A percentile compares a stretch with the other conserved stretches of the same genome.
Conservation (phyloP, 768 basidiomycete genomes). For the Infundibulicybe gibba region DNA sequence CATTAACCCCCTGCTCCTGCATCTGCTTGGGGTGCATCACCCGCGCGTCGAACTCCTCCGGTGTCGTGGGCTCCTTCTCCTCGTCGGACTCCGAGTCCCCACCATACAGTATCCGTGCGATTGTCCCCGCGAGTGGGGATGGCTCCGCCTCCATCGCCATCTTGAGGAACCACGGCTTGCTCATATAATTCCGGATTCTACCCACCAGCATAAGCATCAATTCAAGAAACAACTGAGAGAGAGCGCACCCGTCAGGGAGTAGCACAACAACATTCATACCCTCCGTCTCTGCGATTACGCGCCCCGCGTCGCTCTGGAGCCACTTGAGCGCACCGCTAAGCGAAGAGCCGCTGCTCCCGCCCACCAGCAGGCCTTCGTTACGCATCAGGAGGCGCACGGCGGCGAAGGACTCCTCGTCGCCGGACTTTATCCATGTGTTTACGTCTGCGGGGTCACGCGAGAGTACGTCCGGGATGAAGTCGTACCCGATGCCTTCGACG, state of each 20-base stretch:
- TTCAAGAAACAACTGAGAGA: slow-evolving; percentile 1
- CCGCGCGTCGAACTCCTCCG: too few relatives aligned
- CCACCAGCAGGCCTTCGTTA: slow-evolving; percentile 85
- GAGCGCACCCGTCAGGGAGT: slow-evolving; percentile 82
- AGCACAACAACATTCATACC: slow-evolving; percentile 88
- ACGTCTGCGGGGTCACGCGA: slow-evolving; percentile 57
- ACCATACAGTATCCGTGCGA: slow-evolving; percentile 29
- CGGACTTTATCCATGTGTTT: slow-evolving; percentile 83
- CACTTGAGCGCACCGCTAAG: slow-evolving; percentile 75
- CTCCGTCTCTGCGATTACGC: slow-evolving; percentile 53
- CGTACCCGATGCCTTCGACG: slow-evolving; percentile 97
- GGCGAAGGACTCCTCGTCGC: slow-evolving; percentile 76
- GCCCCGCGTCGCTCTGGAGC: slow-evolving; percentile 70
- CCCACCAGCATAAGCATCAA: not conserved
- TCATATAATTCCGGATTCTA: slow-evolving; percentile 93
- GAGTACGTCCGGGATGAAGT: slow-evolving; percentile 87
- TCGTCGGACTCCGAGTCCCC: too few relatives aligned
- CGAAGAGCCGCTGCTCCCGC: slow-evolving; percentile 90
- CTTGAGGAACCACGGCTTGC: slow-evolving; percentile 87
- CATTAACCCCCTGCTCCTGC: too few relatives aligned
- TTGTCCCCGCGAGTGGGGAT: slow-evolving; percentile 47
- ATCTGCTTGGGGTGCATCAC: too few relatives aligned
- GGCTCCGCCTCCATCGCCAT: slow-evolving; percentile 56
- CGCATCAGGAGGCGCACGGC: slow-evolving; percentile 76
- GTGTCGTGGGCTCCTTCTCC: too few relatives aligned